These are phyloP conservation scores for Aspergillus aculeatinus DNA, from an alignment of 2,329 filamentous ascomycete genomes.

Conservation along the genomic window DNA sequence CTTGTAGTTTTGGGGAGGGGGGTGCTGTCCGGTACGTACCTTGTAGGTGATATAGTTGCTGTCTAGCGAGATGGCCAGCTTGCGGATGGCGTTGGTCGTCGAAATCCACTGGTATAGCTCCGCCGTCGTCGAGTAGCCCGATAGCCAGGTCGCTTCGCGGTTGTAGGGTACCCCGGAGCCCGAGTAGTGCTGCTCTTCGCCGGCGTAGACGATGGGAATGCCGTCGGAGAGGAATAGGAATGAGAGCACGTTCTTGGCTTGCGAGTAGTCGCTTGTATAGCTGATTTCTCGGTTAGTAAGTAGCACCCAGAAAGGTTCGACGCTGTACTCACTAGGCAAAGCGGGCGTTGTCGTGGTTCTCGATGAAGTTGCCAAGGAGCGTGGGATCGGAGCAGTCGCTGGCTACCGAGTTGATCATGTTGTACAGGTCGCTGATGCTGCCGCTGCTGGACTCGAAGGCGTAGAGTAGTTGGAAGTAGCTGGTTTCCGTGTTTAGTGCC, in stretches of 20 bases:
- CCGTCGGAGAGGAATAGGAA: slow-evolving; percentile 61
- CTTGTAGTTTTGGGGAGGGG: neutral
- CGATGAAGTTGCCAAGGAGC: slow-evolving; percentile 55
- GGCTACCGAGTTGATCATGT: slow-evolving; percentile 34
- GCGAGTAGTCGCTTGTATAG: slow-evolving; percentile 34
- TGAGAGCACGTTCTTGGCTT: slow-evolving; percentile 62
- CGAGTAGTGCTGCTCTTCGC: slow-evolving; percentile 63
- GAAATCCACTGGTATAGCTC: slow-evolving; percentile 52
- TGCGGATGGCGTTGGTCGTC: slow-evolving; percentile 52
- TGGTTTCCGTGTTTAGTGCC: neutral
- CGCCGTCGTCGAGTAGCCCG: slow-evolving; percentile 47
- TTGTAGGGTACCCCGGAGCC: slow-evolving; percentile 51
- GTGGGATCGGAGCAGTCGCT: slow-evolving; percentile 45
- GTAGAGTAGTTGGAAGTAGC: slow-evolving; percentile 34
- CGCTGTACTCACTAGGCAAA: slow-evolving; percentile 42
- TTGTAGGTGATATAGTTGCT: slow-evolving; percentile 41
- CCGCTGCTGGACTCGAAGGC: slow-evolving; percentile 35
- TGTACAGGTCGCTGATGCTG: slow-evolving; percentile 35
- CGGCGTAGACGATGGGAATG: slow-evolving; percentile 65
- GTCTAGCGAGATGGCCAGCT: slow-evolving; percentile 40
- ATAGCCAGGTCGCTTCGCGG: slow-evolving; percentile 60
- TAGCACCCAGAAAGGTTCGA: no score
- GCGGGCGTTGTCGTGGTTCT: slow-evolving; percentile 62
- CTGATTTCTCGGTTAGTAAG: slow-evolving; percentile 1
- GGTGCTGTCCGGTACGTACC: slow-evolving; percentile 20